A percentile compares a stretch with the other conserved stretches of the same genome.
Evolutionary conservation across 768 basidiomycete genomes (phyloP).

Genomic region (Jaapia argillacea): DNA sequence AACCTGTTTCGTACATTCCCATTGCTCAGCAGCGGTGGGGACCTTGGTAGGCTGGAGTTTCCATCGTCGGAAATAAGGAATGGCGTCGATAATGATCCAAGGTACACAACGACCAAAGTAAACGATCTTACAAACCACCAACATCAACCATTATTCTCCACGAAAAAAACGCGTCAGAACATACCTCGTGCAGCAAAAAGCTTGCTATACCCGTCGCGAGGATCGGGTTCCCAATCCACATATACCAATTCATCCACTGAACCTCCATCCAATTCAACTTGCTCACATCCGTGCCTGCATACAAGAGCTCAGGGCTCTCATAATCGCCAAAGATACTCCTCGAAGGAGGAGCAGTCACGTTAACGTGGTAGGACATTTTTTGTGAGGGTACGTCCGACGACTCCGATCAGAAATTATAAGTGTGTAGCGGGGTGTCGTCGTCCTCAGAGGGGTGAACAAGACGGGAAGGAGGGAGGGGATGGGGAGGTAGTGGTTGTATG

Average conservation of each 20-base stretch:
- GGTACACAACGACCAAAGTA: conserved; percentile 95
- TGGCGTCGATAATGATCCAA: conserved; percentile 91
- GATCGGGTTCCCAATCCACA: conserved; percentile 78
- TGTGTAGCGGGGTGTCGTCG: no score
- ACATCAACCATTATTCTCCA: background rate
- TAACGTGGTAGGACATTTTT: conserved; percentile 38
- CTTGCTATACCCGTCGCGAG: conserved; percentile 91
- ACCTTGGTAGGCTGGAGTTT: conserved; percentile 86
- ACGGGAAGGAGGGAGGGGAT: no score
- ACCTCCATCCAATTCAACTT: conserved; percentile 64
- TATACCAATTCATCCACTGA: conserved; percentile 81
- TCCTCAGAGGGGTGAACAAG: no score
- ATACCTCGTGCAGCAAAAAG: conserved; percentile 89
- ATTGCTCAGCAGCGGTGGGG: conserved; percentile 75
- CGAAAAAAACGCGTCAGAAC: conserved; percentile 14
- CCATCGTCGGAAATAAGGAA: conserved; percentile 90
- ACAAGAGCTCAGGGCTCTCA: conserved; percentile 31
- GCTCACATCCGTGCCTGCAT: conserved; percentile 47
- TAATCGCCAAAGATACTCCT: no score
- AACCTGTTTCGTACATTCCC: conserved; percentile 93
- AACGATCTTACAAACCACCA: conserved; percentile 47
- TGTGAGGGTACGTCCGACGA: no score
- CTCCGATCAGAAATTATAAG: no score
- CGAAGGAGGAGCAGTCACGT: conserved; percentile 13
- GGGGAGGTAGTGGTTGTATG: no score